Base-by-base conservation (phyloP, 176 grass and related monocot genomes). In the Musa acuminata region DNA sequence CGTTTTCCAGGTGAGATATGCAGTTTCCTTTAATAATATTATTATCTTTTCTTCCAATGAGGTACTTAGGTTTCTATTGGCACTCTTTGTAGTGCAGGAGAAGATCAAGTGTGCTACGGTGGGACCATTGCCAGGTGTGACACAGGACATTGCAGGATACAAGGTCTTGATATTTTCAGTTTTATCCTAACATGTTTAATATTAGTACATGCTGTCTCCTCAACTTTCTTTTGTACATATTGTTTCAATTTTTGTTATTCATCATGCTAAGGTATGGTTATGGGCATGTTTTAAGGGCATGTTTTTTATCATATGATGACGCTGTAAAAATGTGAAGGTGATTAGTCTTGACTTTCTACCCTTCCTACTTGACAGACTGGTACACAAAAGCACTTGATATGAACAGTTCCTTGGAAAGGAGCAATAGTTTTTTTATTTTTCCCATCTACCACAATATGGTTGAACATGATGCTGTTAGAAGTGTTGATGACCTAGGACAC, bases 71-170 rank as follows among this genome's bases (percentile, higher is more conserved):
- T 78, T 19, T 11, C 16, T 78, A 63, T 77, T n/a, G 25, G 48
- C 71, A 66, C 29, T 79, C 79, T 68, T 65, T 75, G 49, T 55
- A 97, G 94, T 80, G 77, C 80, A 96, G 62, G 90, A 88, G 29
- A 97, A 97, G 82, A 82, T 79, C 11, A 97, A 97, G 73, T 77
- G 77, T 26, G 94, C 94, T 85, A 91, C 72, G 0, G 90, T 98
- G 50, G 94, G 90, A 29, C 94, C 94, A 78, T 79, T 93, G 65
- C 94, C 94, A 55, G 94, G 94, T 85, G 94, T 98, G 49, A 98
- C 94, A 76, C 85, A 90, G 84, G 94, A 98, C 83, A 98, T 98
- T 88, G 88, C 94, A 67, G 94, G 94, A 67, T 98, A 84, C 77
- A 98, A 93, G 85, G 90, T 98, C 59, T 72, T 48, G 19, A 17